Evolutionary conservation across 306 rosid genomes (phyloP).

Genomic region (barrel medic (Medicago truncatula)): MtrunA17r5.0-ANR NC_053044.1:16457001-16457500

Average conservation of each 20-base stretch:
- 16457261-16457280: conserved; percentile 46
- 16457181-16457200: conserved; percentile 97
- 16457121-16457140: no score
- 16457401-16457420: not conserved
- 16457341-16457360: conserved; percentile 29
- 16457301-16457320: not conserved
- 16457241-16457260: conserved; percentile 42
- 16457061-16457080: no score
- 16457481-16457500: not conserved
- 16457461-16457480: not conserved
- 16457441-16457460: not conserved
- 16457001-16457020: no score
- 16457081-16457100: no score
- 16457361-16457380: conserved; percentile 6
- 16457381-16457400: not conserved
- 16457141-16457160: conserved; percentile 15
- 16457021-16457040: no score
- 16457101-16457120: no score
- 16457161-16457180: conserved; percentile 30
- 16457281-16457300: conserved; percentile 17
- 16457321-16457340: not conserved
- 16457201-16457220: conserved; percentile 95
- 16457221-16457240: conserved; percentile 49
- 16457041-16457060: no score
- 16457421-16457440: not conserved